Base-by-base conservation (phyloP, 257 asterid species). In the Thymus mandschuricus region DNA sequence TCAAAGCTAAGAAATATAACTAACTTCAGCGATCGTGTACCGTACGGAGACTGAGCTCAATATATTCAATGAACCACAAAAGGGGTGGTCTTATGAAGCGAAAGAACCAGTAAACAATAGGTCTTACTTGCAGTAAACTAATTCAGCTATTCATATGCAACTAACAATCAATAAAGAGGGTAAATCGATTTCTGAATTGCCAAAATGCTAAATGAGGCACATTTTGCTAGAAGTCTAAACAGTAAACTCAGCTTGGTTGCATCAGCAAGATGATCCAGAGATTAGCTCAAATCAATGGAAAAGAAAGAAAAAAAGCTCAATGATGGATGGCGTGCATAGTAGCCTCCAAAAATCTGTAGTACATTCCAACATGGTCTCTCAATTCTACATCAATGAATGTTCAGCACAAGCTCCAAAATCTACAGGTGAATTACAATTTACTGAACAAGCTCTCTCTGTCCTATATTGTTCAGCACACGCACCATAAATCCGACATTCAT, bases 241-340 rank as follows among this genome's bases (percentile, higher is more conserved):
- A 52, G 69, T 59, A 57, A 52, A 30, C 34, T 38, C 29, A 35
- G 27, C 15, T 29, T 35, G 12, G 35, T 68, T 46, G 35, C 28
- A 13, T 15, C 35, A 50, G 40, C 21, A 35, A 66, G 35, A 52
- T 21, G 52, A 60, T 52, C 63, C 49, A 30, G 57, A 21, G 40
- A 64, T 21, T 13, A 41, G 34, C 62, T 68, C 69, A 60, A 68
- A 48, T 11, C 29, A 57, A 44, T 11, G 56, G 50, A 69, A 69
- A 35, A 5, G 21, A 57, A 10, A 41, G n/a, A 56, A 55, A 10
- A 45, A 69, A 44, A 43, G 9, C 56, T 46, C 35, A 31, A 43
- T 15, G 51, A 31, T 48, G 60, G 40, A 31, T 56, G 38, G 61
- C 52, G 49, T 31, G 46, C 70, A 52, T 35, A 12, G 40, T 51